phyloP scores from a whole-genome alignment of 108 stramenopile species.

The Mayamaea pseudoterrestris region DNA sequence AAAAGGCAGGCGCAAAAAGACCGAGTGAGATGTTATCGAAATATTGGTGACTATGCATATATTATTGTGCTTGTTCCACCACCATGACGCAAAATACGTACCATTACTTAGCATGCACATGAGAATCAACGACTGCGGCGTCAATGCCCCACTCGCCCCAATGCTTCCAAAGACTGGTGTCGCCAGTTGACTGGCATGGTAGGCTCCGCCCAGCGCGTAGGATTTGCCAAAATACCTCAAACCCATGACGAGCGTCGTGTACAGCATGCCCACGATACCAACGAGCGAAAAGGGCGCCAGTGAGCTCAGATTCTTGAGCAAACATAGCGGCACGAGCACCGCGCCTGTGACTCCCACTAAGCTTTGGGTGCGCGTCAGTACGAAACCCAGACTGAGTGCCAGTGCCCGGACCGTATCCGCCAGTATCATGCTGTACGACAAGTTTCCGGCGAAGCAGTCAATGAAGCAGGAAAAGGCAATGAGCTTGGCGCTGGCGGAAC shows the following conservation, averaged over 20 bases:
- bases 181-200: conserved; percentile 49
- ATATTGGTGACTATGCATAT: no score
- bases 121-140: conserved; percentile 74
- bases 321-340: conserved; percentile 85
- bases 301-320: conserved; percentile 76
- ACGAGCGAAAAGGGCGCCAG: conserved; percentile 84
- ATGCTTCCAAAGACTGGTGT: conserved; percentile 57
- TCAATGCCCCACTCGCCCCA: conserved; percentile 58
- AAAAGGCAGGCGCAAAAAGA: conserved; percentile 61
- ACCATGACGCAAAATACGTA: conserved; percentile 63
- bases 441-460: conserved; percentile 76
- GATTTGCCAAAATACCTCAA: conserved; percentile 67
- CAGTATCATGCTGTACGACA: conserved; percentile 93
- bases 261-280: conserved; percentile 84
- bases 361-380: conserved; percentile 37
- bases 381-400: conserved; percentile 57
- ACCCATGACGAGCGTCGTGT: conserved; percentile 72
- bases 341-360: conserved; percentile 59
- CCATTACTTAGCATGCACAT: conserved; percentile 92
- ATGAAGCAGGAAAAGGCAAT: conserved; percentile 79
- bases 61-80: not conserved
- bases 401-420: conserved; percentile 81
- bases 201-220: conserved; percentile 55
- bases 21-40: not conserved
- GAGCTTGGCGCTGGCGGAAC: no score